A percentile compares a stretch with the other conserved stretches of the same genome.
Evolutionary conservation across 73 alveolate genomes (phyloP).

Genomic region (Paramecium sonneborni): DNA sequence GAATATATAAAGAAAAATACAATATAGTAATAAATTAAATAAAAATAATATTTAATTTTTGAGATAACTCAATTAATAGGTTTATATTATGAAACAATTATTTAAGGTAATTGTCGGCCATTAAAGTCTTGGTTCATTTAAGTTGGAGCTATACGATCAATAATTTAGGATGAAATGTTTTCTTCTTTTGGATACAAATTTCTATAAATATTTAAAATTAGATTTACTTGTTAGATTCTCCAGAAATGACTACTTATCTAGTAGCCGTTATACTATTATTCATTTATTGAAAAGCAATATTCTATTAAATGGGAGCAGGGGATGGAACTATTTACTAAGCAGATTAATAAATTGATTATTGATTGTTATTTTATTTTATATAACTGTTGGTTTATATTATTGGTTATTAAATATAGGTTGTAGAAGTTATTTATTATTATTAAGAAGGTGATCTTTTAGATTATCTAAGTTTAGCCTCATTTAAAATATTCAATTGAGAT

Average conservation of each 20-base stretch:
- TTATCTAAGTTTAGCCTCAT: not conserved
- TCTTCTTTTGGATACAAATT: constrained; percentile 13
- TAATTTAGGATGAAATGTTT: not conserved
- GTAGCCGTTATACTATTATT: not conserved
- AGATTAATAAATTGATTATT: not conserved
- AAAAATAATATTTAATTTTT: not conserved
- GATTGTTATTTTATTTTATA: not conserved
- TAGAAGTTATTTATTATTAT: not conserved
- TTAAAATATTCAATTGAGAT: not conserved
- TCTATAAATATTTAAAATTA: not conserved
- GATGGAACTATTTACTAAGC: not conserved
- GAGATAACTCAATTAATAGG: not conserved
- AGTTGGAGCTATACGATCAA: not conserved
- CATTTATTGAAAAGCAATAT: not conserved
- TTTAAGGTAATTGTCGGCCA: not conserved
- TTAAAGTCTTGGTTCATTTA: not conserved
- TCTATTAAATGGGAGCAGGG: not conserved
- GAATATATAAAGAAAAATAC: no score
- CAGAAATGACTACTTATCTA: not conserved
- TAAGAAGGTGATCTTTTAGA: not conserved
- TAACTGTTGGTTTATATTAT: not conserved
- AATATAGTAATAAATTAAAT: no score
- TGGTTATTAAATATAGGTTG: not conserved
- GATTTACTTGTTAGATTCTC: not conserved
- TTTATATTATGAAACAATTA: not conserved